These are phyloP conservation scores for Remersonia thermophila DNA, from an alignment of 2,329 filamentous ascomycete genomes.

Conservation along the genomic window DNA sequence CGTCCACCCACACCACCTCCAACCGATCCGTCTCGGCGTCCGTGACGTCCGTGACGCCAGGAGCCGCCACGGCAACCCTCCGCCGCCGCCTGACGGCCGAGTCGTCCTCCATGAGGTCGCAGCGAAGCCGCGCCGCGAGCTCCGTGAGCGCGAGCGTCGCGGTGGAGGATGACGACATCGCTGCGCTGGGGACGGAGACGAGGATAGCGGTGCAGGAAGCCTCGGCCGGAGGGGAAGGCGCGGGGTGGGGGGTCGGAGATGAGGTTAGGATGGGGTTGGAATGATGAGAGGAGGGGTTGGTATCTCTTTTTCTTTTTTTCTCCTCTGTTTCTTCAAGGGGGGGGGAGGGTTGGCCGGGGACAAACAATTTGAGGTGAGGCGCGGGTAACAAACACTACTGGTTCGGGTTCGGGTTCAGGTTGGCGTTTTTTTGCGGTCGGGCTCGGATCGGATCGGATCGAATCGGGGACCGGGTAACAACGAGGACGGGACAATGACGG, in stretches of 20 bases:
- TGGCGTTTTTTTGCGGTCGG: too few species aligned
- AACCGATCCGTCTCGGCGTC: conserved; percentile 28
- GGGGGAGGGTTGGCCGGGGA: too few species aligned
- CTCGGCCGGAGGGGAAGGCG: conserved; percentile 40
- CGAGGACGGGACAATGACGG: too few species aligned
- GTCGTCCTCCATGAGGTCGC: conserved; percentile 4
- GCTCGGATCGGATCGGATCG: too few species aligned
- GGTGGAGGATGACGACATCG: conserved; percentile 27
- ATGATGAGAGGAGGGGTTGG: too few species aligned
- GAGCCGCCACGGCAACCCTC: conserved; percentile 14
- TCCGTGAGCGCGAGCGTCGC: conserved; percentile 20
- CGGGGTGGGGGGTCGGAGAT: conserved; percentile 68
- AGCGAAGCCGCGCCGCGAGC: conserved; percentile 19
- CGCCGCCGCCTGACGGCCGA: not conserved
- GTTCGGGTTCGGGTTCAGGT: too few species aligned
- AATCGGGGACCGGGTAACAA: too few species aligned
- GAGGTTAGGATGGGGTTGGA: conserved; percentile 76
- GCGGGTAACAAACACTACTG: too few species aligned
- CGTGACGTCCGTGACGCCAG: conserved; percentile 2
- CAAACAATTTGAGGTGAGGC: too few species aligned
- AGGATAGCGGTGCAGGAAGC: conserved; percentile 42
- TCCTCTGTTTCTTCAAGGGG: too few species aligned
- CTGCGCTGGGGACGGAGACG: conserved; percentile 30
- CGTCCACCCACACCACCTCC: conserved; percentile 3
- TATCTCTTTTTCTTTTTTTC: too few species aligned